Percentiles rank a stretch among this genome's conserved stretches.
Evolutionary conservation across 2,329 filamentous ascomycete genomes (phyloP).

Genomic region (Cadophora sp.): DNA sequence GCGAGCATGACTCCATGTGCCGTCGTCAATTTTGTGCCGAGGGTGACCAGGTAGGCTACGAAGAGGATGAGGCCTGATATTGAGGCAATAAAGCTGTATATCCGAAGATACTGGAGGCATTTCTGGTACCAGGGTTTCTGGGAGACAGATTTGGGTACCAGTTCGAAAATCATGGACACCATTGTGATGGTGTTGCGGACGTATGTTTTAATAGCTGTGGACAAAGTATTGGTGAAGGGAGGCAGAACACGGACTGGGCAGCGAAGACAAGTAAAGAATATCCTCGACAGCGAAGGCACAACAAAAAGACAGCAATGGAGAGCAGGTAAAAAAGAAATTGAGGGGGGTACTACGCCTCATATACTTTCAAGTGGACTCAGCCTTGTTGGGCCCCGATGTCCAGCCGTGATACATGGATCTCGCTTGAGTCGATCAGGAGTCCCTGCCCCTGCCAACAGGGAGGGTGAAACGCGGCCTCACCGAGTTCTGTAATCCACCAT

Average conservation of each 20-base stretch:
- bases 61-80: background rate
- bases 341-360: background rate
- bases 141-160: background rate
- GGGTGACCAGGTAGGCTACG: background rate
- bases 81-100: background rate
- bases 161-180: background rate
- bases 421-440: constrained; percentile 5
- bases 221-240: background rate
- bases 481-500: background rate
- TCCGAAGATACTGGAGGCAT: background rate
- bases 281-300: no score
- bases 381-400: background rate
- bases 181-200: background rate
- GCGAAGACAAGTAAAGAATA: no score
- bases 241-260: no score
- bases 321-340: no score
- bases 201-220: background rate
- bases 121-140: background rate
- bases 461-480: background rate
- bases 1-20: background rate
- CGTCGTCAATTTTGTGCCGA: background rate
- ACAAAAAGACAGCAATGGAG: no score
- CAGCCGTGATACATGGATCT: background rate
- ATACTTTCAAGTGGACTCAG: background rate
- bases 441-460: background rate